Evolutionary conservation across 345 rosid species (phyloP).

Genomic region (Acer saccharum): DNA sequence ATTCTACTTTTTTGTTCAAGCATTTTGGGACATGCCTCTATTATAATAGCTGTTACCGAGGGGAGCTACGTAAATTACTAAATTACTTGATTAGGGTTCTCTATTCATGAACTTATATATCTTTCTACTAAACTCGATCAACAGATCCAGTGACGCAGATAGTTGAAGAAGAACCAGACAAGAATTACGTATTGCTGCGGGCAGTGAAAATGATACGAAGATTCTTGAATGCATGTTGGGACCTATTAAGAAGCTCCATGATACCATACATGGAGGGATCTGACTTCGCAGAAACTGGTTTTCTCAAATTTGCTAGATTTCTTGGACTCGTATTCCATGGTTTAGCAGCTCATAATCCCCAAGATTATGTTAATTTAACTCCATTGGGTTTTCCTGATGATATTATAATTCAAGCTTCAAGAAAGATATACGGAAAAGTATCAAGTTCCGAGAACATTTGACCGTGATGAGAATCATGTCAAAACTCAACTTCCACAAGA

Average conservation of each 20-base stretch:
- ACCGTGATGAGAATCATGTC: neutral
- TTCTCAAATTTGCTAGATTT: conserved; percentile 27
- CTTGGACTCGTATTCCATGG: conserved; percentile 41
- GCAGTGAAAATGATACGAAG: conserved; percentile 16
- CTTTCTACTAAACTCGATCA: too few relatives aligned
- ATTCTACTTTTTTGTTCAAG: conserved; percentile 46
- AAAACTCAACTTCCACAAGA: neutral
- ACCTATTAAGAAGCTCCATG: conserved; percentile 45
- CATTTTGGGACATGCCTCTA: conserved; percentile 68
- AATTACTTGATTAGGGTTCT: too few relatives aligned
- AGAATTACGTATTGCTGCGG: conserved; percentile 36
- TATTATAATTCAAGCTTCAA: neutral
- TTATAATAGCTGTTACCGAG: conserved; percentile 55
- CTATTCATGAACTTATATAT: too few relatives aligned
- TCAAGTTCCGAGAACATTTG: neutral
- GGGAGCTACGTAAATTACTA: conserved; percentile 36
- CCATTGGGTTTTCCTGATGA: conserved; percentile 29
- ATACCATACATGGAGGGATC: conserved; percentile 31
- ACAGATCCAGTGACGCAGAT: conserved; percentile 20
- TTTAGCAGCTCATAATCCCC: conserved; percentile 36
- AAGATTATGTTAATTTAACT: conserved; percentile 40
- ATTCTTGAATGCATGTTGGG: conserved; percentile 40
- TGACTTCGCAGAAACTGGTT: conserved; percentile 44
- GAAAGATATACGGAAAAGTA: neutral
- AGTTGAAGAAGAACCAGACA: conserved; percentile 38